These are phyloP conservation scores for Leccinum sublutescens DNA, from an alignment of 768 basidiomycete genomes.

Conservation along the genomic window DNA sequence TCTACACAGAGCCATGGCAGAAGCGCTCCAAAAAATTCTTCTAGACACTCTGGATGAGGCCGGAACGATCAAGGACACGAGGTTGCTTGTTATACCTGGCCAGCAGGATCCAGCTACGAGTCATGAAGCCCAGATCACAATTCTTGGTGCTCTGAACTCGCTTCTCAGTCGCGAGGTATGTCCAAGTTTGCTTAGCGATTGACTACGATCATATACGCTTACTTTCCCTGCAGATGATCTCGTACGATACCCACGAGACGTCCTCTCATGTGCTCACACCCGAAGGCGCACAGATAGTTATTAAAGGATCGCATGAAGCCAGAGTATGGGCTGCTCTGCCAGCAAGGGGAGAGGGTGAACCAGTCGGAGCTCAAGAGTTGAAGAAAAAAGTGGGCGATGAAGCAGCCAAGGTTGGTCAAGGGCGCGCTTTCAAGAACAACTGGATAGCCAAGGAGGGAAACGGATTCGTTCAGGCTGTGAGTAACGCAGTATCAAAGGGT, in stretches of 20 bases:
- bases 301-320: constrained; percentile 90
- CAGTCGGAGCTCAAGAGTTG: constrained; percentile 65
- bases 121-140: constrained; percentile 76
- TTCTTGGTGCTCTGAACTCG: constrained; percentile 92
- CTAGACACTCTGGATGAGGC: constrained; percentile 66
- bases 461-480: constrained; percentile 81
- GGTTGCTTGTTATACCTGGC: constrained; percentile 65
- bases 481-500: constrained; percentile 28
- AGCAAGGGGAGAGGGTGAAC: constrained; percentile 61
- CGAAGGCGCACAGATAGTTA: constrained; percentile 79
- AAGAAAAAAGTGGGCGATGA: constrained; percentile 82
- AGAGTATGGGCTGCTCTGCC: constrained; percentile 89
- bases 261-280: constrained; percentile 70
- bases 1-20: constrained; percentile 51
- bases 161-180: constrained; percentile 80
- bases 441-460: constrained; percentile 94
- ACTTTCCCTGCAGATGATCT: constrained; percentile 64
- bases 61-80: constrained; percentile 62
- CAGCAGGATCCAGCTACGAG: constrained; percentile 53
- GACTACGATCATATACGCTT: constrained; percentile 10
- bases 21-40: constrained; percentile 75
- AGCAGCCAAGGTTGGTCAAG: constrained; percentile 89
- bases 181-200: constrained; percentile 14
- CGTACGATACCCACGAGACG: constrained; percentile 75
- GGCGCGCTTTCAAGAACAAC: constrained; percentile 92